Evolutionary conservation across 2,329 filamentous ascomycete species (phyloP).

Genomic region (Capronia americana): DNA sequence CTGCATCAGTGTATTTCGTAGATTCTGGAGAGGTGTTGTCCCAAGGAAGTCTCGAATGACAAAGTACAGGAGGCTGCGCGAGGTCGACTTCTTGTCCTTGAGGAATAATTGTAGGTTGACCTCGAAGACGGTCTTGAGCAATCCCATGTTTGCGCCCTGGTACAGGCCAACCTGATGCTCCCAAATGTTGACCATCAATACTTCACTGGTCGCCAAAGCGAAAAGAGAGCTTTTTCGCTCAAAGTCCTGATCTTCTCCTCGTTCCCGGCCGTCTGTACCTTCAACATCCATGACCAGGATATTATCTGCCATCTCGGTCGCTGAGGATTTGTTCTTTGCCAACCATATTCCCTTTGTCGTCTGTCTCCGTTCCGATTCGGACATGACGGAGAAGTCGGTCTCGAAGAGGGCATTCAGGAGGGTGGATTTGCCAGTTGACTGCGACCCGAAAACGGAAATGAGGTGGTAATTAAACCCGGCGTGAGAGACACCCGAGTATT

Average conservation of each 20-base stretch:
- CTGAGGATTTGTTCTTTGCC: conserved; percentile 84
- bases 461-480: conserved; percentile 99
- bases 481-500: conserved; percentile 77
- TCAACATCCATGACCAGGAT: conserved; percentile 99
- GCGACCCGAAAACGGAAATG: conserved; percentile 97
- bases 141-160: conserved; percentile 97
- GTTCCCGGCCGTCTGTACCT: conserved; percentile 92
- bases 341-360: conserved; percentile 99
- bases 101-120: conserved; percentile 97
- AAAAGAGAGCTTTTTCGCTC: conserved; percentile 98
- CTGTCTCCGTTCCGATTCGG: conserved; percentile 89
- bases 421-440: conserved; percentile 98
- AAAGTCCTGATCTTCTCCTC: conserved; percentile 98
- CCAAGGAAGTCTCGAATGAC: conserved; percentile 97
- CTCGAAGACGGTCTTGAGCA: conserved; percentile 98
- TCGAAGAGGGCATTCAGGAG: conserved; percentile 95
- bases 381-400: conserved; percentile 97
- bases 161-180: conserved; percentile 98
- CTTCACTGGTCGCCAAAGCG: conserved; percentile 94
- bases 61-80: conserved; percentile 93
- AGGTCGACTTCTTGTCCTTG: conserved; percentile 89
- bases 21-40: conserved; percentile 85
- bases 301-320: conserved; percentile 81
- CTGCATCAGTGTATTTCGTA: conserved; percentile 87
- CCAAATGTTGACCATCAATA: conserved; percentile 98